Evolutionary conservation across 2,329 filamentous ascomycete genomes (phyloP).

Genomic region (Neoscytalidium dimidiatum): DNA sequence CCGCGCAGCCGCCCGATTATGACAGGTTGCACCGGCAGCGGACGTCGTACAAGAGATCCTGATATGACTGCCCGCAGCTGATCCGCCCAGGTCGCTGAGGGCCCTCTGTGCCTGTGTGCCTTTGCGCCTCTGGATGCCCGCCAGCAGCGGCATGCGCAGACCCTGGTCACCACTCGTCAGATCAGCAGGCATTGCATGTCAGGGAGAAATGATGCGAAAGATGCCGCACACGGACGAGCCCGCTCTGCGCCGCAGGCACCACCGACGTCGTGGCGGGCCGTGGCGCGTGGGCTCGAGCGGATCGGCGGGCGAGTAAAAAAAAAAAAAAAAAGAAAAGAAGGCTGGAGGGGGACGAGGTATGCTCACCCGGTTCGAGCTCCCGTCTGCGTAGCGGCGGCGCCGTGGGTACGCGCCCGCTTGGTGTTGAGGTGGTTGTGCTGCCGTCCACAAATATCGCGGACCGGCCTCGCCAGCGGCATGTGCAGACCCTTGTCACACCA

Average conservation of each 20-base stretch:
- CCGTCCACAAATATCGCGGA: neutral
- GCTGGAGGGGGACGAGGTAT: neutral
- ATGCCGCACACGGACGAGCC: neutral
- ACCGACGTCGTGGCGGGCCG: neutral
- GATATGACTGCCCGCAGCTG: constrained; percentile 13
- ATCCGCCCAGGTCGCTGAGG: constrained; percentile 1
- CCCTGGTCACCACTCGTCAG: constrained; percentile 12
- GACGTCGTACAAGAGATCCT: constrained; percentile 6
- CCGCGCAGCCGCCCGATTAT: constrained; percentile 14
- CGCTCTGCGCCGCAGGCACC: neutral
- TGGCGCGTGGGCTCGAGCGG: neutral
- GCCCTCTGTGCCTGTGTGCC: too few relatives aligned
- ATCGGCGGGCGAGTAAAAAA: neutral
- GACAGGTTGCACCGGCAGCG: constrained; percentile 16
- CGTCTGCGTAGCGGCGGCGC: neutral
- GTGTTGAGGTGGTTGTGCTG: constrained; percentile 2
- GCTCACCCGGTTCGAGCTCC: neutral
- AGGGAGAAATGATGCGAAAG: constrained; percentile 16
- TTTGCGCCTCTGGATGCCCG: constrained; percentile 3
- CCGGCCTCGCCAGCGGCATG: constrained; percentile 1
- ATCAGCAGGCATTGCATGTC: constrained; percentile 19
- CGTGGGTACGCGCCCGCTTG: neutral
- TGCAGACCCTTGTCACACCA: constrained; percentile 12
- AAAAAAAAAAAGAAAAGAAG: neutral
- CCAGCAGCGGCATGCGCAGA: constrained; percentile 18